Base-by-base conservation (phyloP, 371 early-diverging fungal genomes). In the Syncephalastrum contaminatum region DNA sequence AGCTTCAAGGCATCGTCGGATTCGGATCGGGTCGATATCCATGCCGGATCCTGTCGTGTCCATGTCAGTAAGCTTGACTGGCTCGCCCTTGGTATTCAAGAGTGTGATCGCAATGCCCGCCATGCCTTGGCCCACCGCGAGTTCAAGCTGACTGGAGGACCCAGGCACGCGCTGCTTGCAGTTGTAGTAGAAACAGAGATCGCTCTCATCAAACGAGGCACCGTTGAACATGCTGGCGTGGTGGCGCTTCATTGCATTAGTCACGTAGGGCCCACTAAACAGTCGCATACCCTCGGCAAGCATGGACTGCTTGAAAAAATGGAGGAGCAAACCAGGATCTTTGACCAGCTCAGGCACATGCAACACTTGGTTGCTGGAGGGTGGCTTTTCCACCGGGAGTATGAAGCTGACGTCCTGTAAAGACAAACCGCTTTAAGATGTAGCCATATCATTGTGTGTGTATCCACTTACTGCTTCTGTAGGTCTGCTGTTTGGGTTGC, bases 41-140 rank as follows among this genome's bases (percentile, higher is more conserved):
- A n/a, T 42, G 21, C 54, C 46, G 25, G 36, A 43, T 15, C 46
- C 27, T 42, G 15, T 47, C 24, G 18, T 64, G 54, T 46, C 56
- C 48, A 48, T 58, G 60, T 24, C 64, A 48, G 25, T 14, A 8
- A 67, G 62, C 4, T 60, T 58, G 14, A 73, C 66, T 2, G 83
- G 80, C 39, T 53, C 49, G 21, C 72, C 63, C 3, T 69, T 54
- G 1, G 67, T 67, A 46, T 85, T 77, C 1, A 87, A 47, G 16
- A 89, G 56, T 12, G 88, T 86, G 1, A 92, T 53, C 43, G 80
- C 85, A 10, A 92, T 76, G 19, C 86, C 86, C 0, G 87, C 88
- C 21, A 91, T 67, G 8, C 94, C 94, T 66, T 84, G 78, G 2
- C 94, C 94, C 12, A 59, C 71, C 16, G 58, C 60, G 43, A 60